phyloP scores from a whole-genome alignment of 2,329 filamentous ascomycete species.

The Aspergillus transmontanensis region DNA sequence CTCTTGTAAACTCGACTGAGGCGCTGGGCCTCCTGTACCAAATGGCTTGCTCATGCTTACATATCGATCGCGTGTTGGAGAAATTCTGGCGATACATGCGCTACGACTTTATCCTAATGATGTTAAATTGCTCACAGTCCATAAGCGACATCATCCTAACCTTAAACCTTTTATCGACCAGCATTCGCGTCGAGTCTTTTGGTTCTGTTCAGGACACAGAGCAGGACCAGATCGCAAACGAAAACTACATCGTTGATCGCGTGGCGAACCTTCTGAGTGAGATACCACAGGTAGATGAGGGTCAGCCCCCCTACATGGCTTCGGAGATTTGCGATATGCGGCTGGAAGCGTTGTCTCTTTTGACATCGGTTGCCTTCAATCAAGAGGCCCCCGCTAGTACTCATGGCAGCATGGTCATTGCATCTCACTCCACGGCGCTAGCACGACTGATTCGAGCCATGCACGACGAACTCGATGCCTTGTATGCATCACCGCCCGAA shows the following conservation, averaged over 20 bases:
- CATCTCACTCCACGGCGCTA: conserved; percentile 68
- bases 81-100: conserved; percentile 61
- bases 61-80: conserved; percentile 43
- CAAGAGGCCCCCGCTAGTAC: conserved; percentile 62
- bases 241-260: conserved; percentile 57
- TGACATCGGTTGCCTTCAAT: conserved; percentile 46
- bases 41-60: conserved; percentile 52
- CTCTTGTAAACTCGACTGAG: conserved; percentile 56
- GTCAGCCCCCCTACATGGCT: conserved; percentile 41
- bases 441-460: conserved; percentile 75
- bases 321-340: conserved; percentile 46
- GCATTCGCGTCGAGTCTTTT: conserved; percentile 55
- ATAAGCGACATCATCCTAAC: conserved; percentile 58
- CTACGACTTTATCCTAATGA: conserved; percentile 60
- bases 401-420: conserved; percentile 64
- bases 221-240: conserved; percentile 42
- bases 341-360: conserved; percentile 46
- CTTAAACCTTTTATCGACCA: conserved; percentile 58
- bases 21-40: conserved; percentile 58
- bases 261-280: conserved; percentile 62
- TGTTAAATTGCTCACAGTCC: conserved; percentile 60
- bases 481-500: conserved; percentile 58
- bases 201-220: conserved; percentile 53
- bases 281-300: conserved; percentile 49
- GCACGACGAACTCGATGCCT: conserved; percentile 67